Conservation (phyloP, 495 filamentous ascomycete species). For the Pseudevernia furfuracea region DNA sequence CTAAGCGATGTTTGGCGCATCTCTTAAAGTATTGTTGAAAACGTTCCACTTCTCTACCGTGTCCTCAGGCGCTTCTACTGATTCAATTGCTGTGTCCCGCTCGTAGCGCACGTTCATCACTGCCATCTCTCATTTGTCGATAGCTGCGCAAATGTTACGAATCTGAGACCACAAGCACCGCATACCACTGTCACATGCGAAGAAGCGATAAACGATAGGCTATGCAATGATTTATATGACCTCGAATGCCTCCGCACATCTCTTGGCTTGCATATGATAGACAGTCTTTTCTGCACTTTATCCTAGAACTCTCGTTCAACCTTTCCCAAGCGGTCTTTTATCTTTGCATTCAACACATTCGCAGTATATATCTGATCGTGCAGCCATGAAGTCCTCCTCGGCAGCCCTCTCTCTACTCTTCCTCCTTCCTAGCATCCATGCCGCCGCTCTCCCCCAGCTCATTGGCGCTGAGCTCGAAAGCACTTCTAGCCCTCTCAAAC, state of each 20-base stretch:
- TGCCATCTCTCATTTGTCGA: background rate
- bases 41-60: background rate
- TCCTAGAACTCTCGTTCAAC: background rate
- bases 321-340: background rate
- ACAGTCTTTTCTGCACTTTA: background rate
- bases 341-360: background rate
- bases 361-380: background rate
- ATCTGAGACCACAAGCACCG: background rate
- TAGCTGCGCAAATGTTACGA: background rate
- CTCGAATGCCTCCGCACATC: background rate
- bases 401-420: slow-evolving; percentile 1
- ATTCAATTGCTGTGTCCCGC: background rate
- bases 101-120: background rate
- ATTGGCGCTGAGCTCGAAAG: background rate
- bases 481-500: background rate
- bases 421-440: background rate
- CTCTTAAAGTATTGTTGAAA: no score
- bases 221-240: background rate
- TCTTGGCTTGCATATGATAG: background rate
- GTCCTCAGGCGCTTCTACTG: background rate
- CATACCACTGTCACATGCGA: slow-evolving; percentile 4
- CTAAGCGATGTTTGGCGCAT: background rate
- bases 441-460: slow-evolving; percentile 5
- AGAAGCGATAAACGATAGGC: slow-evolving; percentile 17
- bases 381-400: slow-evolving; percentile 10